Conservation (phyloP, 208 protist species). For the Acanthamoeba triangularis region DNA sequence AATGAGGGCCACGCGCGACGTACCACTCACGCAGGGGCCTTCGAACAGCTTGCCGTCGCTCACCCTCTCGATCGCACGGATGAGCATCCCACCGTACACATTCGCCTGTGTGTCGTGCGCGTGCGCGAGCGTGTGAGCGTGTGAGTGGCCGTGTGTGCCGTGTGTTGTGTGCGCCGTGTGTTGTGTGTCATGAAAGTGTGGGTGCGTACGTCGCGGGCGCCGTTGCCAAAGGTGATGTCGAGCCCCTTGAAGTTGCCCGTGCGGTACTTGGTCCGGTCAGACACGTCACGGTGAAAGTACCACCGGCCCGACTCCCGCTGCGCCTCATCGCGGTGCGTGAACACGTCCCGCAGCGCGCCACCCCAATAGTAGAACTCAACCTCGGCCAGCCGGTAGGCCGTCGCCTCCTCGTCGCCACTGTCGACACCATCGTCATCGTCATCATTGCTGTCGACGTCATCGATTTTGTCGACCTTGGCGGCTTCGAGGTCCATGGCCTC, state of each 20-base stretch:
- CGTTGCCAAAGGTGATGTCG: constrained; percentile 75
- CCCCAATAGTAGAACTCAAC: constrained; percentile 73
- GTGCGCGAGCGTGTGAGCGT: not conserved
- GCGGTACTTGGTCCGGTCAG: not conserved
- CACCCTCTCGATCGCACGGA: constrained; percentile 63
- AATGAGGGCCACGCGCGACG: not conserved
- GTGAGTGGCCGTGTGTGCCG: no score
- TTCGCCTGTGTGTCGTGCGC: no score
- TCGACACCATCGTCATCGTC: not conserved
- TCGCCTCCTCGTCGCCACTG: not conserved
- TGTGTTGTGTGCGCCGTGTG: no score
- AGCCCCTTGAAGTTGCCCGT: constrained; percentile 76
- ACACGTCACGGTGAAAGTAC: constrained; percentile 71
- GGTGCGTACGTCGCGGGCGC: not conserved
- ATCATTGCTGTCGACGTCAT: not conserved
- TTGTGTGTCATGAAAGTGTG: not conserved
- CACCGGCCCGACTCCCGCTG: constrained; percentile 22
- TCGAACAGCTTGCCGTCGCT: constrained; percentile 72
- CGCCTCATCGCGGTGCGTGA: constrained; percentile 69
- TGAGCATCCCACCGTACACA: constrained; percentile 61
- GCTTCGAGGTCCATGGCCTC: not conserved
- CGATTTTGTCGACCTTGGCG: not conserved
- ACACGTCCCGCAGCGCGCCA: constrained; percentile 42
- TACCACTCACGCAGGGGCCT: constrained; percentile 68
- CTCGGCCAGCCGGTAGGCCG: constrained; percentile 66